Base-by-base conservation (phyloP, 177 flowering plant species). In the Viscum album region DNA sequence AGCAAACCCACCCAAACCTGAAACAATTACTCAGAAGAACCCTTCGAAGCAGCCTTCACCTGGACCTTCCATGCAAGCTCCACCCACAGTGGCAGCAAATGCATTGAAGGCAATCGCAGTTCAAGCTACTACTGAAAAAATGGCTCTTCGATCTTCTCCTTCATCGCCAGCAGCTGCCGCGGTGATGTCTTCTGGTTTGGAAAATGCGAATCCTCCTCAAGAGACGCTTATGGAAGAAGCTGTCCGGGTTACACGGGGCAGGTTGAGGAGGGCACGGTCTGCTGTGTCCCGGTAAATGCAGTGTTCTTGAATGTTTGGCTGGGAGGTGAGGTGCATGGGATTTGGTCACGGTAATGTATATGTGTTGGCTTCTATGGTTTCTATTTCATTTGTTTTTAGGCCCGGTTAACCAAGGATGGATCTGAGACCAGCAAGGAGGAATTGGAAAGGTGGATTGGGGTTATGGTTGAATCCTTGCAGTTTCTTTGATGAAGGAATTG, bases 141-240 rank as follows among this genome's bases (percentile, higher is more conserved):
- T n/a, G n/a, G n/a, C n/a, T n/a, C n/a, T n/a, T n/a, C n/a, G n/a
- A n/a, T 36, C 70, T 29, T 34, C 78, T n/a, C 77, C 64, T 70
- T 73, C 71, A 58, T 13, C 75, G 5, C 45, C 75, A 24, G 28
- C 80, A 28, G 68, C 71, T n/a, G 79, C 76, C 66, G 81, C 70
- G 29, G 86, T 80, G 72, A 64, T 78, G 1, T 34, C 85, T 34
- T 29, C 74, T 19, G 75, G 45, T 11, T 68, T 68, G 70, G 88
- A 77, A 71, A 75, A 71, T 31, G 68, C 66, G 11, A 71, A 79
- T 50, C 79, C 82, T 41, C 78, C 83, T 5, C 75, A 78, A 45
- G 91, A 87, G 56, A 74, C 80, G 0, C 62, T 78, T 52, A 77
- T 88, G 85, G 92, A 86, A 45, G 90, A 87, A 36, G 67, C 82